These are phyloP conservation scores for Pythium coloratum DNA, from an alignment of 352 stramenopile species.

Conservation along the genomic window DNA sequence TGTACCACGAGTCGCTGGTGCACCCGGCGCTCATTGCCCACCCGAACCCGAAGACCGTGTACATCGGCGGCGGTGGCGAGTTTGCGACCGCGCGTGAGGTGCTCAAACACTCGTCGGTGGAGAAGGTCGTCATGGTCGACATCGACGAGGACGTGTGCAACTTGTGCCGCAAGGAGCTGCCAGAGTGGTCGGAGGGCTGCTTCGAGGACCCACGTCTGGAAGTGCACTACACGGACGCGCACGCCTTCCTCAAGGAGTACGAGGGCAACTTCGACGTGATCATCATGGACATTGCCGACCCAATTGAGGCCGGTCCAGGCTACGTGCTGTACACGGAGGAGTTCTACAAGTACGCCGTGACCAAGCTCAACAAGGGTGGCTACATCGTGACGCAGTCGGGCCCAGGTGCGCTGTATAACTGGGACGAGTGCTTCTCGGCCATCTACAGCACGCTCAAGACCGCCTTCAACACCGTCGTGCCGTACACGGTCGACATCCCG, in stretches of 20 bases:
- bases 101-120: slow-evolving; percentile 90
- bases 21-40: slow-evolving; percentile 92
- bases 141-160: slow-evolving; percentile 94
- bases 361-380: slow-evolving; percentile 82
- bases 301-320: slow-evolving; percentile 92
- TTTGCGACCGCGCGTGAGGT: slow-evolving; percentile 93
- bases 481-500: slow-evolving; percentile 91
- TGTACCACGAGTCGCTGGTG: slow-evolving; percentile 96
- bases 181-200: slow-evolving; percentile 90
- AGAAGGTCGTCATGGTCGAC: slow-evolving; percentile 96
- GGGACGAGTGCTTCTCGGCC: slow-evolving; percentile 91
- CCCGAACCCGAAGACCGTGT: slow-evolving; percentile 86
- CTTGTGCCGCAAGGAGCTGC: slow-evolving; percentile 91
- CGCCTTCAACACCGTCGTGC: slow-evolving; percentile 91
- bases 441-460: slow-evolving; percentile 93
- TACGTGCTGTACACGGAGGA: slow-evolving; percentile 85
- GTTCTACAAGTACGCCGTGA: slow-evolving; percentile 92
- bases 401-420: slow-evolving; percentile 87
- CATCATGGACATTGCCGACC: slow-evolving; percentile 96
- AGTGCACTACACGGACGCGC: slow-evolving; percentile 90
- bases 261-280: slow-evolving; percentile 91
- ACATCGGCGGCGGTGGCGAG: slow-evolving; percentile 93
- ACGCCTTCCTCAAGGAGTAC: slow-evolving; percentile 88
- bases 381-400: slow-evolving; percentile 95
- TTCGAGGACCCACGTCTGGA: slow-evolving; percentile 92